A percentile compares a stretch with the other conserved stretches of the same genome.
phyloP scores from a whole-genome alignment of 2,329 filamentous ascomycete species.

The Penicillium janthinellum region DNA sequence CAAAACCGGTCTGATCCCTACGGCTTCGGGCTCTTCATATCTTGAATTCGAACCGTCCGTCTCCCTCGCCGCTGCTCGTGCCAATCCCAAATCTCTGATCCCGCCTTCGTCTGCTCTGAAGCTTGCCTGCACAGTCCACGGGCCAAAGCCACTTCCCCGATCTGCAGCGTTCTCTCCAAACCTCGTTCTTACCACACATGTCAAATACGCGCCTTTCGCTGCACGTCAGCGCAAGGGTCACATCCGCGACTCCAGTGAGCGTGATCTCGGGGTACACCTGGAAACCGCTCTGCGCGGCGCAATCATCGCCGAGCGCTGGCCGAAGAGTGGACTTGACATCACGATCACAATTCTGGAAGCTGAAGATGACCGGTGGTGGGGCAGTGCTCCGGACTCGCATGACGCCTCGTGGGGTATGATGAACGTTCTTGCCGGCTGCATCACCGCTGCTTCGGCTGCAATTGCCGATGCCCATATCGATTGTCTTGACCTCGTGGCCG shows the following conservation, averaged over 20 bases:
- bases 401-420: constrained; percentile 81
- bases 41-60: constrained; percentile 54
- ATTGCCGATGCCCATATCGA: constrained; percentile 95
- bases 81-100: constrained; percentile 51
- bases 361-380: constrained; percentile 76
- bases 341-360: constrained; percentile 91
- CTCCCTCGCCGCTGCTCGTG: constrained; percentile 47
- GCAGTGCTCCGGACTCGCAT: constrained; percentile 51
- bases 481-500: constrained; percentile 85
- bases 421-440: constrained; percentile 87
- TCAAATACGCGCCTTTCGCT: constrained; percentile 96
- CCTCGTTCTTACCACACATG: constrained; percentile 85
- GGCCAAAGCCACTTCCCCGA: constrained; percentile 84
- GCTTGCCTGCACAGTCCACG: constrained; percentile 89
- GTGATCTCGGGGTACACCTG: constrained; percentile 86
- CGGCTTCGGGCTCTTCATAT: constrained; percentile 87
- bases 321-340: constrained; percentile 97
- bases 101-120: constrained; percentile 72
- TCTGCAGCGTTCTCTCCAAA: constrained; percentile 91
- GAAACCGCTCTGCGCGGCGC: constrained; percentile 88
- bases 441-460: constrained; percentile 90
- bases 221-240: constrained; percentile 81
- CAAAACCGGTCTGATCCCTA: constrained; percentile 88
- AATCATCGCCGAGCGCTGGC: constrained; percentile 91
- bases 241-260: constrained; percentile 79